These are phyloP conservation scores for Ettlia oleoabundans DNA, from an alignment of 139 green algal genomes.

Conservation along the genomic window DNA sequence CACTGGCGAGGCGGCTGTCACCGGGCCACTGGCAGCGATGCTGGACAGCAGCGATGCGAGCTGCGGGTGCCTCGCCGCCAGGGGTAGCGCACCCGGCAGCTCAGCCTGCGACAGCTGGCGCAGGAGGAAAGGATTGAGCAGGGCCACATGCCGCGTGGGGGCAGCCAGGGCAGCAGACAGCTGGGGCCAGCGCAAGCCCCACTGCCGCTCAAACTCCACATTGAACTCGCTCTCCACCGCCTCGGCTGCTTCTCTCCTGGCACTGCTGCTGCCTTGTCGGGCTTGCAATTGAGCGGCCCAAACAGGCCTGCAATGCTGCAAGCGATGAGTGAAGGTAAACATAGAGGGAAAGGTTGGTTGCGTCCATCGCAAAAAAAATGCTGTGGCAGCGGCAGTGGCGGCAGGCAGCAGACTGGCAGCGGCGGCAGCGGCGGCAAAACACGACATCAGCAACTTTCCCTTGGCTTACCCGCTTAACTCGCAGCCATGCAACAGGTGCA, in stretches of 20 bases:
- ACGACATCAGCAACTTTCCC: no score
- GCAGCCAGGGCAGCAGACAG: slow-evolving; percentile 2
- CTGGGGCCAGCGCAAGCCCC: neutral
- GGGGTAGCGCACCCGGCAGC: neutral
- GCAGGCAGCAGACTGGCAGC: no score
- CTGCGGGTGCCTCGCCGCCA: neutral
- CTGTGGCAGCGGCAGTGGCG: no score
- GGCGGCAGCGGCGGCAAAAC: no score
- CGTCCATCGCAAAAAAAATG: no score
- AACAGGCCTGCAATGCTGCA: no score
- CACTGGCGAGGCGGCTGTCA: neutral
- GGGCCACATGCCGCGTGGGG: slow-evolving; percentile 19
- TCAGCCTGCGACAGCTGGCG: neutral
- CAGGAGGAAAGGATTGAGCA: slow-evolving; percentile 14
- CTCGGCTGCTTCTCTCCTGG: neutral
- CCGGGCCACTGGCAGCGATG: no score
- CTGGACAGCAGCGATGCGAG: neutral
- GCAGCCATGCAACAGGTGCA: no score
- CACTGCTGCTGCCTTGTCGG: neutral
- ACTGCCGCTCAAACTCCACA: neutral
- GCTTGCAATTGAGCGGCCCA: neutral
- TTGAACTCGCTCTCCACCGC: neutral
- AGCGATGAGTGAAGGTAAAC: no score
- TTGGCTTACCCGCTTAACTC: no score
- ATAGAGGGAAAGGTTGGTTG: no score